A percentile compares a stretch with the other conserved stretches of the same genome.
Conservation (phyloP, 257 asterid species). For the Petunia axillaris region DNA sequence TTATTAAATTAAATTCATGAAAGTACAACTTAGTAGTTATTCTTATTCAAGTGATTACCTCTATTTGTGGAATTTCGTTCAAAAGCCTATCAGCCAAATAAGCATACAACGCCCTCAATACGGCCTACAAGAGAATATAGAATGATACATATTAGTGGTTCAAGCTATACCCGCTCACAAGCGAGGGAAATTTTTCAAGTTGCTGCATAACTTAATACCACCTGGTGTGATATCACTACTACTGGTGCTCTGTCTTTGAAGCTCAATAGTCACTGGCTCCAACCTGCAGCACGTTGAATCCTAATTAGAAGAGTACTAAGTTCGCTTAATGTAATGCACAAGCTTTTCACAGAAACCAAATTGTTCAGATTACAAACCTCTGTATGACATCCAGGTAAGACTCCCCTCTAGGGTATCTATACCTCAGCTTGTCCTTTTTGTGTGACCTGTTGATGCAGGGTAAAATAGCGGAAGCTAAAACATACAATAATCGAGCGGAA, state of each 20-base stretch:
- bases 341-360: too few relatives aligned
- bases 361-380: conserved; percentile 51
- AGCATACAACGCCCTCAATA: conserved; percentile 94
- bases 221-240: conserved; percentile 98
- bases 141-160: not conserved
- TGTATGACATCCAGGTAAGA: conserved; percentile 98
- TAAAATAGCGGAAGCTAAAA: too few relatives aligned
- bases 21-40: too few relatives aligned
- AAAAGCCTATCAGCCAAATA: conserved; percentile 98
- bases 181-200: not conserved
- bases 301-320: conserved; percentile 20
- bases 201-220: conserved; percentile 25
- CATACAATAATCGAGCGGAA: too few relatives aligned
- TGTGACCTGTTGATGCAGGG: conserved; percentile 59
- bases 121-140: conserved; percentile 60
- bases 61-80: conserved; percentile 92
- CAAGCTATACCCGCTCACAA: not conserved
- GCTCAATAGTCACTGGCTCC: conserved; percentile 98
- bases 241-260: conserved; percentile 99
- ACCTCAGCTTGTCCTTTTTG: conserved; percentile 93
- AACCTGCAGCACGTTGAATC: conserved; percentile 53
- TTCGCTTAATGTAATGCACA: too few relatives aligned
- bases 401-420: conserved; percentile 98
- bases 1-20: too few relatives aligned
- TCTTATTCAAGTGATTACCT: conserved; percentile 52